These are phyloP conservation scores for Colletotrichum tropicale DNA, from an alignment of 2,329 filamentous ascomycete species.

Conservation along the genomic window DNA sequence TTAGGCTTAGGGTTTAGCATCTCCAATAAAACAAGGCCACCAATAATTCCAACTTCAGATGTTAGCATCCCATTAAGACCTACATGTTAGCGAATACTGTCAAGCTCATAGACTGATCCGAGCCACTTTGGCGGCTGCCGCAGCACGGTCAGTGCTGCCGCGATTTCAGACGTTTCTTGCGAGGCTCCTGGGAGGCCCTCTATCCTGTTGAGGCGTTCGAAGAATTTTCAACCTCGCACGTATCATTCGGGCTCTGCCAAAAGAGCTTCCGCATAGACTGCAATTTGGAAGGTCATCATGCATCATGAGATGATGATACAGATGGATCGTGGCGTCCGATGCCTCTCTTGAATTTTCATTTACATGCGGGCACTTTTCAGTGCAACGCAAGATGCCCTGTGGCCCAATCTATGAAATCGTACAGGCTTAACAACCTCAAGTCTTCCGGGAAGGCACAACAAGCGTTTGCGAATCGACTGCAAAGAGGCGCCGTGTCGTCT, in stretches of 20 bases:
- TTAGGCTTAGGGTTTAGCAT: neutral
- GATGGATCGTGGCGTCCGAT: neutral
- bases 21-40: neutral
- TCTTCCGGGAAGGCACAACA: accelerated
- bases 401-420: neutral
- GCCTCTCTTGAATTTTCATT: neutral
- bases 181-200: neutral
- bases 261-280: neutral
- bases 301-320: neutral
- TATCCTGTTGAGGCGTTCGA: neutral
- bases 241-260: neutral
- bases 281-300: neutral
- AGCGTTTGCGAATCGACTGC: accelerated
- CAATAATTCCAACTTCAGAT: neutral
- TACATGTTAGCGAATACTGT: neutral
- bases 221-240: neutral
- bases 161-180: neutral
- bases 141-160: neutral
- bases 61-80: neutral
- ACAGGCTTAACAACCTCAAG: neutral
- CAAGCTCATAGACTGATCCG: neutral
- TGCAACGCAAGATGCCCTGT: accelerated
- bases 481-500: neutral
- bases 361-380: accelerated
- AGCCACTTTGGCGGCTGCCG: neutral